These are phyloP conservation scores for Lithohypha guttulata DNA, from an alignment of 2,329 filamentous ascomycete genomes.

Conservation along the genomic window DNA sequence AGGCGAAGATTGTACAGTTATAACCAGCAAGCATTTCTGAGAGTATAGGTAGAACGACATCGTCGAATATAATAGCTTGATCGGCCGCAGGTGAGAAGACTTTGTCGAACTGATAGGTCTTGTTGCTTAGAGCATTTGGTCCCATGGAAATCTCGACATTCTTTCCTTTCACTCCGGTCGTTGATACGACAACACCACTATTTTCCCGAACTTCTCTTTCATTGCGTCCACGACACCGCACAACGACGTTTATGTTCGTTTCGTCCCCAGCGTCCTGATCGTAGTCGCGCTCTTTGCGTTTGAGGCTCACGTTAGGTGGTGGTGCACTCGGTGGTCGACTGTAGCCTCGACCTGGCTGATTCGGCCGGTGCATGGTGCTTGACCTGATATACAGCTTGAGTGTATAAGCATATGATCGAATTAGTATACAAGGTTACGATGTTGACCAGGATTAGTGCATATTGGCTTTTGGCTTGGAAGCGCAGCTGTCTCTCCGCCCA, in stretches of 20 bases:
- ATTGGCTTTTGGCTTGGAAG: background rate
- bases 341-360: conserved; percentile 8
- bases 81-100: conserved; percentile 94
- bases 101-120: conserved; percentile 92
- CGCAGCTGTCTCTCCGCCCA: conserved; percentile 1
- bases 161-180: conserved; percentile 79
- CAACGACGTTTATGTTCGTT: conserved; percentile 96
- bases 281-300: conserved; percentile 81
- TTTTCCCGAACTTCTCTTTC: conserved; percentile 90
- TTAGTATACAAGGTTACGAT: conserved; percentile 7
- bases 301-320: conserved; percentile 47
- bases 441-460: conserved; percentile 1
- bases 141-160: conserved; percentile 83
- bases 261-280: conserved; percentile 62
- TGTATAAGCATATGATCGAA: conserved; percentile 11
- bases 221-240: conserved; percentile 84
- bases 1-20: conserved; percentile 98
- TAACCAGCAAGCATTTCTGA: conserved; percentile 93
- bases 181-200: conserved; percentile 80
- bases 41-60: conserved; percentile 84
- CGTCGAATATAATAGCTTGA: conserved; percentile 87
- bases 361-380: conserved; percentile 4
- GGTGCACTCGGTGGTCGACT: conserved; percentile 34
- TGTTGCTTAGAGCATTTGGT: conserved; percentile 83
- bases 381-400: conserved; percentile 6